Evolutionary conservation across 352 stramenopile genomes (phyloP).

Genomic region (Phytophthora boehmeriae): DNA sequence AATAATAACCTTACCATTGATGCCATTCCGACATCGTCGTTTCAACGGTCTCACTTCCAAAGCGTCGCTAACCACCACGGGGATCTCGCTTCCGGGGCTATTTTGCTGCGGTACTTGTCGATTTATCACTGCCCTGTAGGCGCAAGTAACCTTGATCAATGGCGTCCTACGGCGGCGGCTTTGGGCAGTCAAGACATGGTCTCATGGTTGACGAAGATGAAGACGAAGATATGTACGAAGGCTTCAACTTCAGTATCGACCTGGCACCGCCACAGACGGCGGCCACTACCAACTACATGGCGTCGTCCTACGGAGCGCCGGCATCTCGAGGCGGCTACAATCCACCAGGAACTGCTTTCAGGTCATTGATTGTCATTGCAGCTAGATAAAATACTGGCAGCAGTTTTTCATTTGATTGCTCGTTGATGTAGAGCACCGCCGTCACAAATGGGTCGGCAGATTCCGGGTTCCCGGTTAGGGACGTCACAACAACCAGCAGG

Average conservation of each 20-base stretch:
- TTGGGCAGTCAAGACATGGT: constrained; percentile 59
- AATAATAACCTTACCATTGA: background rate
- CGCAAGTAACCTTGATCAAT: constrained; percentile 5
- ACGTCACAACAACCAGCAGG: constrained; percentile 55
- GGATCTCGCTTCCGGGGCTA: constrained; percentile 30
- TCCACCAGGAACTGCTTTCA: constrained; percentile 71
- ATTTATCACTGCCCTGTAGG: background rate
- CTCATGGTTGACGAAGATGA: constrained; percentile 80
- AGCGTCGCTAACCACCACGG: constrained; percentile 34
- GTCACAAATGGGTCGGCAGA: constrained; percentile 78
- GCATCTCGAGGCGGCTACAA: constrained; percentile 69
- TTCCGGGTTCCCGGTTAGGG: constrained; percentile 63
- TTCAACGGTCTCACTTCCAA: constrained; percentile 18
- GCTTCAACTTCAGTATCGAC: constrained; percentile 91
- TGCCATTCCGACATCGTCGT: constrained; percentile 21
- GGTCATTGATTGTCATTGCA: constrained; percentile 30
- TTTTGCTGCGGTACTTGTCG: constrained; percentile 11
- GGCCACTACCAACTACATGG: constrained; percentile 57
- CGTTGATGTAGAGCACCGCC: constrained; percentile 56
- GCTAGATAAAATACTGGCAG: background rate
- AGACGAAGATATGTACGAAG: constrained; percentile 90
- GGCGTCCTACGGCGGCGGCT: constrained; percentile 54
- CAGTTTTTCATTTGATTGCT: constrained; percentile 1
- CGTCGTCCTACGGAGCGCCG: constrained; percentile 61
- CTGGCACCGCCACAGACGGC: constrained; percentile 76